Base-by-base conservation (phyloP, 2,329 filamentous ascomycete species). In the Verticillium longisporum region DNA sequence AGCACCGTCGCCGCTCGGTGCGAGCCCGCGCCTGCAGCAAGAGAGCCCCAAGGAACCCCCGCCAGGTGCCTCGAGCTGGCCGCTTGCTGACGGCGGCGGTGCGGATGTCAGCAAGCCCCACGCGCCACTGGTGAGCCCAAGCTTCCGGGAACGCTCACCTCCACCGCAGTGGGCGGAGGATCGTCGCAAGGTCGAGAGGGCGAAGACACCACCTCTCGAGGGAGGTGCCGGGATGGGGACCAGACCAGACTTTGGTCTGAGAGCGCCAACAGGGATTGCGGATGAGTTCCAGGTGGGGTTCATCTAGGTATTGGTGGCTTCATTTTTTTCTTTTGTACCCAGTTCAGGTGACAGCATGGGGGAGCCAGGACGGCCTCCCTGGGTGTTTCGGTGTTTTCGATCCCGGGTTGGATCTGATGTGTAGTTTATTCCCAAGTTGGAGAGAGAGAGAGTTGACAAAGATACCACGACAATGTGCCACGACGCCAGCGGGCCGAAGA, bases 211-310 rank as follows among this genome's bases (percentile, higher is more conserved):
- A 18, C 61, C 45, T 18, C 21, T 50, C n/a, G 45, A 50, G 15
- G 61, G 41, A 45, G 56, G 10, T 15, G 59, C 10, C 34, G 36
- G 3, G 60, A 62, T 2, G 36, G 53, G 15, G 37, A 61, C 18
- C 10, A 54, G 63, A 31, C 63, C 63, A 5, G 63, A 65, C 38
- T 64, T 64, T 55, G 62, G 63, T 1, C 31, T 65, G 36, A 59
- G 63, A 6, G 63, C 62, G 26, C 63, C 63, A 11, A 65, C 63
- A 31, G 63, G 63, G 3, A 64, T 65, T 11, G 63, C 63, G 32
- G 63, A 65, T 33, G 63, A 65, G 38, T 65, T 64, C 33, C 58
- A 61, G 13, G 31, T 65, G n/a, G 62, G 62, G 2, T 65, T 65
- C 55, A 65, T 65, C 33, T 65, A 59, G n/a, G 56, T 2, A 26